These are phyloP conservation scores for Chrysoporthe deuterocubensis DNA, from an alignment of 2,329 filamentous ascomycete species.

Conservation along the genomic window DNA sequence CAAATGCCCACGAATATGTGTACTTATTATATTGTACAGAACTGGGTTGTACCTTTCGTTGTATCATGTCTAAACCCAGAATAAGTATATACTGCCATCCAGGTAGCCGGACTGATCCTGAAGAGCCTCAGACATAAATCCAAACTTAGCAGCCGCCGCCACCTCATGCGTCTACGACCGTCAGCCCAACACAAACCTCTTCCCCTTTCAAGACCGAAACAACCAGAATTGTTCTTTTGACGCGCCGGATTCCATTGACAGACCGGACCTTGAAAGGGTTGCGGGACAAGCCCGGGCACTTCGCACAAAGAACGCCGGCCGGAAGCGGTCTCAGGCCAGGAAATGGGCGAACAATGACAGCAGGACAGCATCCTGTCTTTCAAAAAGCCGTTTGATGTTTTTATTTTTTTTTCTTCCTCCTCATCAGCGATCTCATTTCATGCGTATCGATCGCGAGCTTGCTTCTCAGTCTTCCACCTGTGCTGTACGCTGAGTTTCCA, in stretches of 20 bases:
- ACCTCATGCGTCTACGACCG: no score
- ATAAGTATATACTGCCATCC: not conserved
- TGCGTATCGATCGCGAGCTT: not conserved
- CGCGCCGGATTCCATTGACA: not conserved
- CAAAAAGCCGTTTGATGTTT: not conserved
- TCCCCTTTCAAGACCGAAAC: not conserved
- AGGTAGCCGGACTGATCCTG: not conserved
- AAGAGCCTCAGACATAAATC: no score
- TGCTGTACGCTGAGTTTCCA: no score
- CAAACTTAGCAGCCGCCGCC: not conserved
- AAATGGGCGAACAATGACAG: conserved; percentile 14
- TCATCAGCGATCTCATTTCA: not conserved
- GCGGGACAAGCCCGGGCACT: not conserved
- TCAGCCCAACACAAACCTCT: no score
- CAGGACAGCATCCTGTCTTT: not conserved
- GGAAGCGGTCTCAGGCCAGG: conserved; percentile 20
- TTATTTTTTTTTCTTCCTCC: not conserved
- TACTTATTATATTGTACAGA: not conserved
- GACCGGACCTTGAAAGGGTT: not conserved
- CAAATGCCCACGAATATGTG: not conserved
- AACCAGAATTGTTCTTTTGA: conserved; percentile 7
- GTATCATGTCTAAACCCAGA: not conserved
- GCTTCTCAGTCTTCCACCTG: not conserved
- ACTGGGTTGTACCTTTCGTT: not conserved
- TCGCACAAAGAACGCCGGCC: conserved; percentile 21